These are phyloP conservation scores for Fremontodendron californicum DNA, from an alignment of 345 rosid species.

Conservation along the genomic window DNA sequence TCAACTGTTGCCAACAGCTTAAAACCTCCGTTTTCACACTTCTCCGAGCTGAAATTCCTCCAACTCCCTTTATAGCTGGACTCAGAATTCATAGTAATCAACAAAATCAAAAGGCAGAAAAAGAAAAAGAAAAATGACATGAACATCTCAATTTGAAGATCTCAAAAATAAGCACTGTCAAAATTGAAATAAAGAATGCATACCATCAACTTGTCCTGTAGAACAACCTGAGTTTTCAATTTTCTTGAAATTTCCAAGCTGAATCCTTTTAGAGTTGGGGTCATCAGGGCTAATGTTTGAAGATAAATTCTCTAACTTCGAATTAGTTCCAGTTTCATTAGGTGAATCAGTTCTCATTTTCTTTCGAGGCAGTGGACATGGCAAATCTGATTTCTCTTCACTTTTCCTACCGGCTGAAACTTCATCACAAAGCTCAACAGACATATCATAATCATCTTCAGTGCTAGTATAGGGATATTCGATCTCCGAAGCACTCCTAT, in stretches of 20 bases:
- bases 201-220: background rate
- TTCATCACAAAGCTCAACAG: background rate
- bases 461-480: constrained; percentile 13
- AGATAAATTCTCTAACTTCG: background rate
- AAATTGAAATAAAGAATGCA: background rate
- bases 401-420: background rate
- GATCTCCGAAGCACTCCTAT: constrained; percentile 21
- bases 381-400: background rate
- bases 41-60: background rate
- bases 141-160: background rate
- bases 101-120: background rate
- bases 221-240: background rate
- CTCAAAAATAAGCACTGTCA: background rate
- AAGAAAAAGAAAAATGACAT: background rate
- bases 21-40: background rate
- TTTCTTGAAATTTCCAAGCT: background rate
- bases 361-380: background rate
- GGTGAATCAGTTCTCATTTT: background rate
- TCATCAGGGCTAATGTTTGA: background rate
- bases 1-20: background rate
- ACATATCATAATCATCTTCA: background rate
- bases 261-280: background rate
- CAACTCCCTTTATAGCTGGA: background rate
- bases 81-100: background rate
- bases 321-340: background rate